phyloP scores from a whole-genome alignment of 352 stramenopile genomes.

The Globisporangium uncinulatum region DNA sequence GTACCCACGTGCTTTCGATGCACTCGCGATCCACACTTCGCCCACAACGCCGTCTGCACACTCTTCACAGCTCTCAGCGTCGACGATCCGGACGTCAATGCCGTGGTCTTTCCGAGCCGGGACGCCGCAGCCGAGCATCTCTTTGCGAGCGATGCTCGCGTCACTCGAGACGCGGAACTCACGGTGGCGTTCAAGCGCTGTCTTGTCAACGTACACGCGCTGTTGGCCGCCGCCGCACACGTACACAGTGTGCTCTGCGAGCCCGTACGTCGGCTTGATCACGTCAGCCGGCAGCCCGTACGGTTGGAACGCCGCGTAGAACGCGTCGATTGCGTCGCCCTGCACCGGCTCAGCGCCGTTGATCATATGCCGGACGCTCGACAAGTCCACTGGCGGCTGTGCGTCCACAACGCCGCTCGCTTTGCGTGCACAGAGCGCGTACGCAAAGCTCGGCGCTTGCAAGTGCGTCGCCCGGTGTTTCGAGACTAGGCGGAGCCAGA shows the following conservation, averaged over 20 bases:
- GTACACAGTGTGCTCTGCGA: conserved; percentile 99
- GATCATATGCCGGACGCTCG: conserved; percentile 94
- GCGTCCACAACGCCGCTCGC: conserved; percentile 46
- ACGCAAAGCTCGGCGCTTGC: conserved; percentile 99
- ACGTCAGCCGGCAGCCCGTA: conserved; percentile 85
- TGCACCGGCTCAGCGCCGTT: conserved; percentile 98
- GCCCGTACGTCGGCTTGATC: conserved; percentile 97
- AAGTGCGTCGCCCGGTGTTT: conserved; percentile 94
- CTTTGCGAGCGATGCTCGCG: conserved; percentile 36
- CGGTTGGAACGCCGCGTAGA: conserved; percentile 85
- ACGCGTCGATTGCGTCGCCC: conserved; percentile 76
- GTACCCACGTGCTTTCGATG: conserved; percentile 94
- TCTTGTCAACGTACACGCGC: conserved; percentile 88
- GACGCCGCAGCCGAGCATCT: conserved; percentile 94
- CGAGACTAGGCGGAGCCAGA: conserved; percentile 93
- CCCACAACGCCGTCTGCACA: conserved; percentile 60
- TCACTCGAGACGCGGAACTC: conserved; percentile 29
- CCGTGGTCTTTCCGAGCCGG: conserved; percentile 74
- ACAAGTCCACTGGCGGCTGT: conserved; percentile 81
- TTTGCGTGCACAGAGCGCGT: conserved; percentile 94
- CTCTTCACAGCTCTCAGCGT: conserved; percentile 46
- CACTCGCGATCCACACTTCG: conserved; percentile 85
- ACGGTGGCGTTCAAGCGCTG: conserved; percentile 81
- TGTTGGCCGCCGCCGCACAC: conserved; percentile 92
- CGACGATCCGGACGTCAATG: conserved; percentile 93